Evolutionary conservation across 2,329 filamentous ascomycete species (phyloP), one percentile per base, ranked within the genome.

Genomic region (Phialocephala sp.): DNA sequence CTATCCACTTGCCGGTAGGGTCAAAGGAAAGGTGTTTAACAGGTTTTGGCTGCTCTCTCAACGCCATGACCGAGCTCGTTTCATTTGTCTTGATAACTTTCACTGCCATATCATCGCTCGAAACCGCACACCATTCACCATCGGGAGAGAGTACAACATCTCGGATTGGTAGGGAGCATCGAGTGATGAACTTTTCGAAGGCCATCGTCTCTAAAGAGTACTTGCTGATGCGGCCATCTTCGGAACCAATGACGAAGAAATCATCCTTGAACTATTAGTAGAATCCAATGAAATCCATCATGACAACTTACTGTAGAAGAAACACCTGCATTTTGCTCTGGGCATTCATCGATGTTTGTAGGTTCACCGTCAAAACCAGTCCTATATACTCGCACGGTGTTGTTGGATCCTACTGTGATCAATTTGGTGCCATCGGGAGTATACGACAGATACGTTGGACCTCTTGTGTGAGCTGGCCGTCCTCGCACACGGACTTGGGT

Each of bases 211-310:
- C 84, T 59, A 97, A 84, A n/a, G 91, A 91, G 81, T 96, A 99
- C 73, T 93, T 88, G 82, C 91, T 97, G 74, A 99, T 93, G n/a
- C 91, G 95, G 75, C 96, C 95, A 80, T 98, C 94, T 78, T 99
- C 94, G 22, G 92, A 92, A 35, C 93, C 95, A 68, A 93, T 89
- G 54, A 98, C 87, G 76, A 97, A 97, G 78, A 91, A 93, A 66
- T 91, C 87, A 75, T 94, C 87, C 87, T 89, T 69, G 55, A 37
- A 32, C 2, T 62, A 56, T 74, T 66, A 74, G 68, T 52, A 54
- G n/a, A 4, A 12, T 20, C 43, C 18, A 32, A 45, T 3, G 43
- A 24, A 15, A 18, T 8, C 15, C 12, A 12, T 27, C 37, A 11
- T 52, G 11, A 37, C 27, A 32, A 39, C 71, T 60, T 79, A 88